Evolutionary conservation across 1,139 yeast species (phyloP).

Genomic region (Wickerhamiella infanticola): DNA sequence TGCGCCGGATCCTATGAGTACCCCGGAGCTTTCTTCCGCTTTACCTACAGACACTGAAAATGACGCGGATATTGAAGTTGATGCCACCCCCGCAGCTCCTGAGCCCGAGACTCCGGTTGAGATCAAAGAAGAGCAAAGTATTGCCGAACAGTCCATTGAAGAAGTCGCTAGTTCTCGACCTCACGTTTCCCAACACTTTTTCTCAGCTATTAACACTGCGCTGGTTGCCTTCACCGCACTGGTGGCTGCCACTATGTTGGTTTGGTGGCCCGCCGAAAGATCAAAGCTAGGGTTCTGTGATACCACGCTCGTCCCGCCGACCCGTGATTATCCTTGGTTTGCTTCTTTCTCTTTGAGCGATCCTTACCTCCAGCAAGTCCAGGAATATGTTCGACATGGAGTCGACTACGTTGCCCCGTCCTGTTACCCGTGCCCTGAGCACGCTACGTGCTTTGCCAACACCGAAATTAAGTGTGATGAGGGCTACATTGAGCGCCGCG

Average conservation of each 20-base stretch:
- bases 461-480: conserved; percentile 51
- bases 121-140: background rate
- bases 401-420: conserved; percentile 34
- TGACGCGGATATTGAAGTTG: background rate
- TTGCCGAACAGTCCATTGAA: conserved; percentile 1
- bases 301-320: conserved; percentile 10
- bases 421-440: conserved; percentile 67
- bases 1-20: background rate
- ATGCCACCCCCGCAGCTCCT: conserved; percentile 1
- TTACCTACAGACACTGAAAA: conserved; percentile 5
- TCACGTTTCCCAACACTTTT: background rate
- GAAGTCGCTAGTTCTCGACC: background rate
- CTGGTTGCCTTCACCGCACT: background rate
- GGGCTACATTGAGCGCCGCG: conserved; percentile 42
- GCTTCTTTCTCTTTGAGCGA: background rate
- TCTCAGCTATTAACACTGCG: background rate
- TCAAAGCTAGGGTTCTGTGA: conserved; percentile 25
- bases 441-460: conserved; percentile 56
- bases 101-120: background rate
- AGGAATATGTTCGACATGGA: conserved; percentile 11
- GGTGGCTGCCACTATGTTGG: conserved; percentile 9
- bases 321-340: background rate
- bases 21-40: background rate
- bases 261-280: conserved; percentile 23
- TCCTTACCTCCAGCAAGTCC: conserved; percentile 1